Evolutionary conservation across 768 basidiomycete genomes (phyloP), one percentile per base, ranked within the genome.

Genomic region (Neoboletus subvelutipes): DNA sequence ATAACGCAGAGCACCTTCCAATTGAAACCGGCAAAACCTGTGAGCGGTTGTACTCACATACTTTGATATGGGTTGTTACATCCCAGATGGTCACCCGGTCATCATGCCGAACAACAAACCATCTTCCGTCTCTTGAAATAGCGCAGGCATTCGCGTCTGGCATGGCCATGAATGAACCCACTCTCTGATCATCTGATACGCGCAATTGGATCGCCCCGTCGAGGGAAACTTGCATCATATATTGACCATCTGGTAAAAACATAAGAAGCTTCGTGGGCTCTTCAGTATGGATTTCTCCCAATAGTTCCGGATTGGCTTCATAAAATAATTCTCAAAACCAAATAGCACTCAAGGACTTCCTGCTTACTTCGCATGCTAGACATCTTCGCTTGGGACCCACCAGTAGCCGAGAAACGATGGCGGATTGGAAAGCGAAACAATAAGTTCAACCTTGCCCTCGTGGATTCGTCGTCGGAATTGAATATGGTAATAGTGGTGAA

Each of bases 171-270:
- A 29, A 46, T 31, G 31, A 54, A 29, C 18, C 31, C 24, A 50
- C 29, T 47, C 22, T 47, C 34, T 36, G 51, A 45, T 47, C 59
- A 22, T 60, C 59, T 13, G 50, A 47, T 22, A 36, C 22, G 26
- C 28, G 45, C 33, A 59, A 17, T 18, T 52, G 33, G n/a, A 42
- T 17, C 29, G 6, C 54, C 24, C 54, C 40, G 17, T 39, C n/a
- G 22, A 52, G 29, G 20, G 24, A 42, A 42, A 58, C 49, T 9
- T 46, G 51, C 17, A 50, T 60, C 29, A 40, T n/a, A 34, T 34
- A 13, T 34, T 34, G 34, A 15, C 13, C 34, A 34, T 46, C 59
- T 20, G 48, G 39, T 13, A 17, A 49, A 22, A 48, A 49, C 11
- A 12, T 33, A 17, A 46, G 15, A 28, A 54, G 26, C 5, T 54